These are phyloP conservation scores for Millerago galiae DNA, from an alignment of 805 yeast genomes.

Conservation along the genomic window DNA sequence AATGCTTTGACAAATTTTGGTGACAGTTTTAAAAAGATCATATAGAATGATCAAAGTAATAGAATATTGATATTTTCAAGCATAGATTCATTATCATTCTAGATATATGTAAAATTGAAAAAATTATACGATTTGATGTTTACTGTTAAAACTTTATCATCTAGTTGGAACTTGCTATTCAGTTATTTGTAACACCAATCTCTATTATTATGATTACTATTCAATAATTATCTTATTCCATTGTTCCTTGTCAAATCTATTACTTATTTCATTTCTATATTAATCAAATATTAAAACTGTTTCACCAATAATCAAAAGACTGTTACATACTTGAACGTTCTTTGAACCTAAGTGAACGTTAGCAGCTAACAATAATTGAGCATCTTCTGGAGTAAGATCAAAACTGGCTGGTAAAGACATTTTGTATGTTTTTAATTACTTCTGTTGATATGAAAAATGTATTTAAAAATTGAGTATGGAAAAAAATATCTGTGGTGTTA, in stretches of 20 bases:
- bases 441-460: constrained; percentile 5
- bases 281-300: background rate
- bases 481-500: constrained; percentile 2
- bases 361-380: constrained; percentile 98
- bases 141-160: background rate
- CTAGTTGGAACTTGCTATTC: too few relatives aligned
- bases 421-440: constrained; percentile 22
- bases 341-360: constrained; percentile 99
- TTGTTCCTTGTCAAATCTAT: background rate
- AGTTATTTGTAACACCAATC: background rate
- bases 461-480: constrained; percentile 5
- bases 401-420: constrained; percentile 86
- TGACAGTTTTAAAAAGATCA: background rate
- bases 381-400: constrained; percentile 95
- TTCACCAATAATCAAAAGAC: background rate
- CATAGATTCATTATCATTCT: too few relatives aligned
- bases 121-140: too few relatives aligned
- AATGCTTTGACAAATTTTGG: background rate
- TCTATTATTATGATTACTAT: background rate
- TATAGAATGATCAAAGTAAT: background rate
- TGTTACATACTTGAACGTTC: constrained; percentile 90
- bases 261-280: background rate
- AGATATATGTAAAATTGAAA: too few relatives aligned
- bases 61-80: background rate
- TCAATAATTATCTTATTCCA: background rate